Base-by-base conservation (phyloP, 2,329 filamentous ascomycete species). In the Ophiosphaerella korrae region DNA sequence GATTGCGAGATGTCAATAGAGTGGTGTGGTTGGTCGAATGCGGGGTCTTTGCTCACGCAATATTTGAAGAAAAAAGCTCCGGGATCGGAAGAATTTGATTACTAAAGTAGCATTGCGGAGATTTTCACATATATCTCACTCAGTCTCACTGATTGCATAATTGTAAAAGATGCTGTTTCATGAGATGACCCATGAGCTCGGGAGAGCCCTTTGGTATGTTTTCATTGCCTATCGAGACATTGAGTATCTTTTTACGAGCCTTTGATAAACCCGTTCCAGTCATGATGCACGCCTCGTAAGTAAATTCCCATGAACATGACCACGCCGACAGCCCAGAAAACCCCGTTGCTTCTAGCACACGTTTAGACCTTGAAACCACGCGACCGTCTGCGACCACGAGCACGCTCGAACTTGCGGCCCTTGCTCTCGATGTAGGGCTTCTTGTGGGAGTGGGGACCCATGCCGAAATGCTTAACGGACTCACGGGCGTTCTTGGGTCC, bases 301-400 rank as follows among this genome's bases (percentile, higher is more conserved):
- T 68, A 57, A 70, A 58, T 64, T 60, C 63, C 69, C 62, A 63
- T 64, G 63, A 67, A 64, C 65, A 64, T 66, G 67, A 66, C 66
- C 68, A 70, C 65, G 69, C 66, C 70, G 62, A 66, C 55, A 66
- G 70, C 65, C 68, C 67, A 68, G 67, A 72, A 61, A 73, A 70
- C 62, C 60, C 56, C 60, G 62, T 62, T 60, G 60, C 56, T 56
- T 59, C 51, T 48, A 59, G 62, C 57, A 63, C 53, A 58, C 57
- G 61, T 60, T 90, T 96, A 99, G 78, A 99, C 94, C 92, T 99
- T 99, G 92, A 99, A 99, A 86, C 95, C 94, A 76, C 90, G 87
- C 74, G 92, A 97, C 79, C 92, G 85, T 88, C 94, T 95, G 82
- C 94, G 92, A 81, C 94, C 95, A 94, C 94, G 92, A 75, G 92